These are phyloP conservation scores for Mycena olivaceomarginata DNA, from an alignment of 768 basidiomycete species.

Conservation along the genomic window DNA sequence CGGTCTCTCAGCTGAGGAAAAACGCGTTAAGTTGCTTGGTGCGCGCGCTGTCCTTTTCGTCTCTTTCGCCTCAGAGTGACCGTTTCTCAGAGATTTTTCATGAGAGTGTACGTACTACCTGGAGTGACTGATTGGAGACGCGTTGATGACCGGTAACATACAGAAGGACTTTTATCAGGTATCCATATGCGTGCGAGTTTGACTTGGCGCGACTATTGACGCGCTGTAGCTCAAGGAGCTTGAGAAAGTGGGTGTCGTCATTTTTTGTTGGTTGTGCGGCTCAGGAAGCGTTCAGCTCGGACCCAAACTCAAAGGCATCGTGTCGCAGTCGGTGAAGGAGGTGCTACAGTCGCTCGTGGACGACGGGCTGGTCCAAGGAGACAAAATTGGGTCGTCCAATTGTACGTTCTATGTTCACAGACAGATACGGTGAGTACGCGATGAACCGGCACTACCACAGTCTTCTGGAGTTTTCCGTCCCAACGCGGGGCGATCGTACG, in stretches of 20 bases:
- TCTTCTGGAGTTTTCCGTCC: conserved; percentile 97
- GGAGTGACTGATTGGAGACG: background rate
- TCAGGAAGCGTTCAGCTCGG: conserved; percentile 61
- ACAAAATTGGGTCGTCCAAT: conserved; percentile 97
- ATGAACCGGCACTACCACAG: conserved; percentile 59
- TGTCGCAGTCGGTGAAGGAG: conserved; percentile 94
- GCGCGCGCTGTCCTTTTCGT: background rate
- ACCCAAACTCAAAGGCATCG: conserved; percentile 94
- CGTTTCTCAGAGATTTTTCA: conserved; percentile 85
- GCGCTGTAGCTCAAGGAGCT: conserved; percentile 87
- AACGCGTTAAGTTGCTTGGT: conserved; percentile 85
- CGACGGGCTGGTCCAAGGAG: conserved; percentile 89
- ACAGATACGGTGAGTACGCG: background rate
- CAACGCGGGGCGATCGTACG: conserved; percentile 86
- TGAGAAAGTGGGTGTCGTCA: conserved; percentile 71
- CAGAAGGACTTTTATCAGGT: conserved; percentile 92
- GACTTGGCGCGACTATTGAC: background rate
- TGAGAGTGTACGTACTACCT: conserved; percentile 76
- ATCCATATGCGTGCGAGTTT: background rate
- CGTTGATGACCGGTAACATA: conserved; percentile 7
- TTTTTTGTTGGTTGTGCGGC: background rate
- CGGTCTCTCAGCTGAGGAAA: conserved; percentile 93
- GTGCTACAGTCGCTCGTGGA: conserved; percentile 91
- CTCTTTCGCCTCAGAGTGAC: conserved; percentile 1
- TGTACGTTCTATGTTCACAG: conserved; percentile 70